Evolutionary conservation across 1,139 yeast species (phyloP), one percentile per base, ranked within the genome.

Genomic region (Blastobotrys malaysiensis): DNA sequence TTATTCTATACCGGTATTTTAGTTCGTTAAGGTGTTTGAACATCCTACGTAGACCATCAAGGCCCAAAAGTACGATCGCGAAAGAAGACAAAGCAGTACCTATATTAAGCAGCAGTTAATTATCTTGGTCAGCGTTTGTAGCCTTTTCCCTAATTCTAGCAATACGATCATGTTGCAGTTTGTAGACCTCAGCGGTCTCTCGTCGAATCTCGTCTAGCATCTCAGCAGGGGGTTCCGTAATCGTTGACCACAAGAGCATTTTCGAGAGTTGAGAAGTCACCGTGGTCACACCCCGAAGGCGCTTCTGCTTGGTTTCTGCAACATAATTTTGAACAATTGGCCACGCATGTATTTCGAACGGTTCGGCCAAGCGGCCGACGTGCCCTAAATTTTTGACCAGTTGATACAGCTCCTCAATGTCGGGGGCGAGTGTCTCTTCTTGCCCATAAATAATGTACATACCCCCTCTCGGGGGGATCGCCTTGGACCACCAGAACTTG

Each of bases 391-490:
- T 55, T 22, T 58, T 50, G 6, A 66, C 48, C 2, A 54, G 45
- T 36, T 53, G 45, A 21, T 61, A 55, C 24, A 78, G 66, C 26
- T 64, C 63, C 47, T 68, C 71, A 43, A 76, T 71, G 44, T 76
- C 77, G 0, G 61, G 57, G 6, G 69, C 65, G 52, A 73, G 64
- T 9, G 67, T 62, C 58, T 77, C 81, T 24, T 69, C 68, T 14
- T 64, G 65, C 5, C 81, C 80, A 62, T 70, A 75, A n/a, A 67
- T 61, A 7, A 77, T 51, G 13, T 72, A 64, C 5, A 71, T 59
- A 9, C 64, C 63, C 11, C 65, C 64, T 5, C 60, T 58, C 13
- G 59, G 58, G 0, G 80, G 80, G 36, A 74, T 63, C 4, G 77
- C 73, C 5, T 61, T 60, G n/a, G 64, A 56, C 80, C 80, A 77